Evolutionary conservation across 2,329 filamentous ascomycete species (phyloP).

Genomic region (Fusarium coffeatum): DNA sequence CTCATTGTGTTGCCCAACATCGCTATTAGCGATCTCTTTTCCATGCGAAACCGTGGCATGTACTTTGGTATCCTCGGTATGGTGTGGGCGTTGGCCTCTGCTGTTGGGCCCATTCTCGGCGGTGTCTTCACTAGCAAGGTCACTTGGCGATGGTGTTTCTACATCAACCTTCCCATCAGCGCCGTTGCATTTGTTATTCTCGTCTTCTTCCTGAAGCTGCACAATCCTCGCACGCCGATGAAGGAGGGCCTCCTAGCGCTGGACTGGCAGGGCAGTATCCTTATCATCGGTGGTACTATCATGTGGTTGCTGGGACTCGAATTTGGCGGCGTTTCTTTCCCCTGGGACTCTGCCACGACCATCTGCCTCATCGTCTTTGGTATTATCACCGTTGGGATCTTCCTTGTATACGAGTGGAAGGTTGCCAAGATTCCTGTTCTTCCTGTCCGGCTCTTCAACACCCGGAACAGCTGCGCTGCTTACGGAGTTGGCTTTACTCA

Average conservation of each 20-base stretch:
- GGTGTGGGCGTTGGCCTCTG: constrained; percentile 73
- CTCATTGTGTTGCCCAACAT: constrained; percentile 71
- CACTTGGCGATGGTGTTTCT: constrained; percentile 78
- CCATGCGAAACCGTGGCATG: constrained; percentile 61
- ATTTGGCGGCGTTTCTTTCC: constrained; percentile 79
- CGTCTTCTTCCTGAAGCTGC: constrained; percentile 73
- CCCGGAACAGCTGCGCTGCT: constrained; percentile 72
- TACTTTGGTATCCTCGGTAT: constrained; percentile 66
- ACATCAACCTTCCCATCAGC: constrained; percentile 69
- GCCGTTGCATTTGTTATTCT: constrained; percentile 61
- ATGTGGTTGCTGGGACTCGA: constrained; percentile 90
- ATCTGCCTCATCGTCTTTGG: constrained; percentile 84
- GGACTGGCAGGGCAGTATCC: constrained; percentile 66
- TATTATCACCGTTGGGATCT: constrained; percentile 69
- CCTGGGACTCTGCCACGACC: constrained; percentile 80
- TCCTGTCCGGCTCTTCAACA: constrained; percentile 76
- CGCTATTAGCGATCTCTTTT: constrained; percentile 67
- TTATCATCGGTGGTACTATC: constrained; percentile 80
- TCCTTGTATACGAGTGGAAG: constrained; percentile 78
- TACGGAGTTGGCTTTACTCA: constrained; percentile 78
- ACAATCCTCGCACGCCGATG: constrained; percentile 74
- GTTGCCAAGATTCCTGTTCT: constrained; percentile 82
- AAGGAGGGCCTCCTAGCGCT: constrained; percentile 71
- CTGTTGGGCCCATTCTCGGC: constrained; percentile 75
- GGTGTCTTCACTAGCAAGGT: constrained; percentile 73